Conservation (phyloP, 352 stramenopile species). For the Phytophthora aleatoria region DNA sequence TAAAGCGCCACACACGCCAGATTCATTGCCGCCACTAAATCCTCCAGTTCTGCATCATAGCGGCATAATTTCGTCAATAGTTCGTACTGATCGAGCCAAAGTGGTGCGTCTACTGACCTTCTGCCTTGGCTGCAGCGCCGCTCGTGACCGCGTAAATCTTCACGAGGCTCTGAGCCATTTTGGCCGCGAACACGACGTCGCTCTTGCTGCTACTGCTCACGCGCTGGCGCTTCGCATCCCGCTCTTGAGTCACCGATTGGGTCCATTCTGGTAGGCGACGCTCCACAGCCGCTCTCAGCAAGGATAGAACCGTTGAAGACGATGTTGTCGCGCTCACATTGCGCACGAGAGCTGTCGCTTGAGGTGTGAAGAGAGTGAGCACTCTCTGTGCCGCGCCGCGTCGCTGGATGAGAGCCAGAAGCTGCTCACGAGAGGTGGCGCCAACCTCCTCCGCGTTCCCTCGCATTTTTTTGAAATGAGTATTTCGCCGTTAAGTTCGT, state of each 20-base stretch:
- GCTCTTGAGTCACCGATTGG: slow-evolving; percentile 13
- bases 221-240: slow-evolving; percentile 25
- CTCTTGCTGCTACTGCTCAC: slow-evolving; percentile 29
- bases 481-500: slow-evolving; percentile 6
- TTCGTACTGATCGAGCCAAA: not conserved
- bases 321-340: not conserved
- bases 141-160: slow-evolving; percentile 48
- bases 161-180: slow-evolving; percentile 66
- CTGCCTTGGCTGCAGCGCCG: slow-evolving; percentile 14
- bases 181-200: slow-evolving; percentile 54
- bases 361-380: slow-evolving; percentile 23
- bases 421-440: slow-evolving; percentile 22
- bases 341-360: slow-evolving; percentile 17
- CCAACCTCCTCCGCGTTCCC: slow-evolving; percentile 13
- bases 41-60: slow-evolving; percentile 21
- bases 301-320: slow-evolving; percentile 6
- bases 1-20: slow-evolving; percentile 60
- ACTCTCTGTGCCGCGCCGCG: slow-evolving; percentile 17
- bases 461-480: slow-evolving; percentile 24
- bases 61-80: not conserved
- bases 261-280: slow-evolving; percentile 24
- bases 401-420: slow-evolving; percentile 37
- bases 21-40: slow-evolving; percentile 50
- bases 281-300: slow-evolving; percentile 33
- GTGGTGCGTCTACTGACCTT: slow-evolving; percentile 16